These are phyloP conservation scores for Taxawa tesnikishii DNA, from an alignment of 2,329 filamentous ascomycete genomes.

Conservation along the genomic window DNA sequence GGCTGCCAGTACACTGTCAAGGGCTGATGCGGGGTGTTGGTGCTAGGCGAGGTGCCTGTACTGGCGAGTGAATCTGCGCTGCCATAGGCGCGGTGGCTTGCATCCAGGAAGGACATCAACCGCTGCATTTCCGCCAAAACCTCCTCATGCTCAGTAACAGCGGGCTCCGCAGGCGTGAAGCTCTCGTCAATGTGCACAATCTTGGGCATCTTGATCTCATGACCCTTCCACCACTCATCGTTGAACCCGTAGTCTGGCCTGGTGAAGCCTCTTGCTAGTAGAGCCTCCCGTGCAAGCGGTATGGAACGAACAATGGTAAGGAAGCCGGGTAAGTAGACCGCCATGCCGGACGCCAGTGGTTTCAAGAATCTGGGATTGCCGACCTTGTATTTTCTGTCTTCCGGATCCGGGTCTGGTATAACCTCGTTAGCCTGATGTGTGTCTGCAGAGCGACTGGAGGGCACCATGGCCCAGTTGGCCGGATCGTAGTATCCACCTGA, in stretches of 20 bases:
- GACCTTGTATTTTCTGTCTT: conserved; percentile 32
- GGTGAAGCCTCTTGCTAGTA: conserved; percentile 35
- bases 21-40: background rate
- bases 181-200: conserved; percentile 30
- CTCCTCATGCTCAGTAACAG: conserved; percentile 26
- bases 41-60: conserved; percentile 15
- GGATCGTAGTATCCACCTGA: conserved; percentile 42
- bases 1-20: conserved; percentile 10
- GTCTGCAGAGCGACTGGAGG: conserved; percentile 27
- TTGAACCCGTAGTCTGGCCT: conserved; percentile 42
- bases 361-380: conserved; percentile 46
- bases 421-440: conserved; percentile 29
- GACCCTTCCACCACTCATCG: conserved; percentile 51
- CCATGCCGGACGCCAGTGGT: conserved; percentile 35
- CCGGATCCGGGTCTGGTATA: conserved; percentile 35
- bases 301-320: conserved; percentile 52
- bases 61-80: conserved; percentile 39
- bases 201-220: conserved; percentile 34
- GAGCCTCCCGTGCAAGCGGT: conserved; percentile 43
- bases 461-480: conserved; percentile 40
- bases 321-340: conserved; percentile 45
- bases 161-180: conserved; percentile 13
- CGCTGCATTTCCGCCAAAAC: conserved; percentile 47
- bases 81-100: conserved; percentile 45
- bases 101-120: conserved; percentile 48